phyloP scores from a whole-genome alignment of 441 rosid species.

The Flueggea neowawraea region DNA sequence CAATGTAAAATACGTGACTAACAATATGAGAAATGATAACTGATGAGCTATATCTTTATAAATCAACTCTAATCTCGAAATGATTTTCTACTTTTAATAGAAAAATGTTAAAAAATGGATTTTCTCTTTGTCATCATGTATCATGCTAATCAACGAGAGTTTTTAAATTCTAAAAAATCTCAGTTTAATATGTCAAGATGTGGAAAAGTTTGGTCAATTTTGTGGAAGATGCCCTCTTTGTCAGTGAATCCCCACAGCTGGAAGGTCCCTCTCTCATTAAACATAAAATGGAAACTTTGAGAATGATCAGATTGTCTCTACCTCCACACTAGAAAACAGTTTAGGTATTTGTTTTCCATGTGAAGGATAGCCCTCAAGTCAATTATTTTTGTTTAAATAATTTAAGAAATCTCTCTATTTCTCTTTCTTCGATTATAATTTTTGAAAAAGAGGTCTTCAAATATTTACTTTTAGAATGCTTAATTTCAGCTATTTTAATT shows the following conservation, averaged over 20 bases:
- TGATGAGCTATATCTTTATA: too few species aligned
- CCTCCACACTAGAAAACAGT: constrained; percentile 14
- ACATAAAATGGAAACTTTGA: constrained; percentile 12
- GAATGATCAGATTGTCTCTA: constrained; percentile 25
- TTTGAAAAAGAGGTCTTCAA: too few species aligned
- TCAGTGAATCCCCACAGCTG: constrained; percentile 45
- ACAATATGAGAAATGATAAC: too few species aligned
- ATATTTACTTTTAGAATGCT: too few species aligned
- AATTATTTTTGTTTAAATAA: constrained; percentile 22
- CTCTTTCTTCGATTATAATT: background rate
- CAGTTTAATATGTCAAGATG: constrained; percentile 41
- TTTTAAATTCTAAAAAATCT: constrained; percentile 19
- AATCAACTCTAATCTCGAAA: too few species aligned
- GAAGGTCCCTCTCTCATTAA: constrained; percentile 43
- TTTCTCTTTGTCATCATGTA: constrained; percentile 6
- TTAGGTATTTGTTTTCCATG: constrained; percentile 26
- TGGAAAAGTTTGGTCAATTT: constrained; percentile 44
- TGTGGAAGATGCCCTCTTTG: constrained; percentile 35
- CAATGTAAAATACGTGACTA: too few species aligned
- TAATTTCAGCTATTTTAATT: too few species aligned
- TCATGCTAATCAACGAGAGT: background rate
- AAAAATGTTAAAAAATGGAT: too few species aligned
- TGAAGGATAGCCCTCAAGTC: constrained; percentile 35
- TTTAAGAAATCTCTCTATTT: background rate
- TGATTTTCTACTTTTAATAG: too few species aligned